Evolutionary conservation across 257 asterid genomes (phyloP).

Genomic region (Paulownia fortunei): DNA sequence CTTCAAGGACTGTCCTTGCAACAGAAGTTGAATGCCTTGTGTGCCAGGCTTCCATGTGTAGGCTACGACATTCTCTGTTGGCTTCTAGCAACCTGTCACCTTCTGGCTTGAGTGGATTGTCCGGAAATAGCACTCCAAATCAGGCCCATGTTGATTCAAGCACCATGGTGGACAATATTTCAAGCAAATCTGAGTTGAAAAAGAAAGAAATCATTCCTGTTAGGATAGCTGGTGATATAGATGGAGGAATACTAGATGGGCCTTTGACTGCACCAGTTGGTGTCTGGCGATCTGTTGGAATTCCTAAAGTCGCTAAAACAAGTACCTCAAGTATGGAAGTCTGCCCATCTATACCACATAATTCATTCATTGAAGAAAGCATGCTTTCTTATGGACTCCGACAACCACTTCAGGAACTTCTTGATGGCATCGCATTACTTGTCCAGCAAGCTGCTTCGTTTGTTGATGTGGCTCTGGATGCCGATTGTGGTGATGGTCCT

Average conservation of each 20-base stretch:
- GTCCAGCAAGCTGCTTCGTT: constrained; percentile 98
- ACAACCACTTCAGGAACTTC: constrained; percentile 97
- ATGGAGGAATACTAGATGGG: constrained; percentile 82
- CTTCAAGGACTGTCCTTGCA: constrained; percentile 76
- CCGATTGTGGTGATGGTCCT: constrained; percentile 97
- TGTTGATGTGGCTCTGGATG: constrained; percentile 95
- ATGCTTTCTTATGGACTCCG: constrained; percentile 91
- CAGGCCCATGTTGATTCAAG: constrained; percentile 70
- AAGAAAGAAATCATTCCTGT: constrained; percentile 86
- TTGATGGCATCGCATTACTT: constrained; percentile 91
- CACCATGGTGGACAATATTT: constrained; percentile 60
- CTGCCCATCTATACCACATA: constrained; percentile 65
- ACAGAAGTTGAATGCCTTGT: constrained; percentile 86
- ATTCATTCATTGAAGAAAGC: constrained; percentile 88
- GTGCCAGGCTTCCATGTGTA: constrained; percentile 96
- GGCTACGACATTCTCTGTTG: constrained; percentile 74
- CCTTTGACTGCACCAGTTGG: constrained; percentile 88
- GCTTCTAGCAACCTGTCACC: constrained; percentile 58
- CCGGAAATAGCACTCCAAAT: constrained; percentile 60
- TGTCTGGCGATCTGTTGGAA: constrained; percentile 94
- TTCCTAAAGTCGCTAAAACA: constrained; percentile 72
- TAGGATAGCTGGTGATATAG: constrained; percentile 95
- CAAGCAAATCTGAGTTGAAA: constrained; percentile 73
- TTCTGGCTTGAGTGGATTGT: constrained; percentile 60
- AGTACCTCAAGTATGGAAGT: constrained; percentile 70